Evolutionary conservation across 192 early-diverging fungal genomes (phyloP).

Genomic region (Phlyctochytrium arcticum): DNA sequence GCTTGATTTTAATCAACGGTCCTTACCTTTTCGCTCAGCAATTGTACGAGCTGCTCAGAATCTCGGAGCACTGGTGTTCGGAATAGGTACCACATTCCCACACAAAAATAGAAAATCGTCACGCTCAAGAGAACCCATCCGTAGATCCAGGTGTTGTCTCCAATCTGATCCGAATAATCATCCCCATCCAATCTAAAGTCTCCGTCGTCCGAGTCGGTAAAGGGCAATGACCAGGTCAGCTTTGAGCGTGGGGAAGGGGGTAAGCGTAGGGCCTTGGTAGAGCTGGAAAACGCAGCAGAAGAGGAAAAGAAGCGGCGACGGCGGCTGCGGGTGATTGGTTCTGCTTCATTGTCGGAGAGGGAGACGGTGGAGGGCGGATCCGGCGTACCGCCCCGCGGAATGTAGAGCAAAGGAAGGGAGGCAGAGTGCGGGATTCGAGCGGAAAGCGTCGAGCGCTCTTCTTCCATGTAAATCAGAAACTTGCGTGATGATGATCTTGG

Average conservation of each 20-base stretch:
- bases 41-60: not conserved
- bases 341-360: no score
- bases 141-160: not conserved
- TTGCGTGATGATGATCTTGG: no score
- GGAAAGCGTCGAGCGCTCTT: no score
- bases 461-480: no score
- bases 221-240: not conserved
- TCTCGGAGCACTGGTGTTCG: not conserved
- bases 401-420: no score
- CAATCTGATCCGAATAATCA: not conserved
- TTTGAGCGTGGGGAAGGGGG: not conserved
- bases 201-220: not conserved
- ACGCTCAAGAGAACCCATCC: conserved; percentile 6
- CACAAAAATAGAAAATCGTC: conserved; percentile 3
- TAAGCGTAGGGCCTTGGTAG: no score
- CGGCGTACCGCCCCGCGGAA: no score
- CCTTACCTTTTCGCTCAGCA: conserved; percentile 1
- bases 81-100: not conserved
- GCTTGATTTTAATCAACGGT: not conserved
- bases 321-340: no score
- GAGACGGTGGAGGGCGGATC: no score
- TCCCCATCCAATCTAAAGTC: not conserved
- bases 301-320: no score
- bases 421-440: no score
- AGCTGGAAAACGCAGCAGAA: no score